phyloP scores from a whole-genome alignment of 2,329 filamentous ascomycete genomes.

The Ceratocystiopsis sp. region DNA sequence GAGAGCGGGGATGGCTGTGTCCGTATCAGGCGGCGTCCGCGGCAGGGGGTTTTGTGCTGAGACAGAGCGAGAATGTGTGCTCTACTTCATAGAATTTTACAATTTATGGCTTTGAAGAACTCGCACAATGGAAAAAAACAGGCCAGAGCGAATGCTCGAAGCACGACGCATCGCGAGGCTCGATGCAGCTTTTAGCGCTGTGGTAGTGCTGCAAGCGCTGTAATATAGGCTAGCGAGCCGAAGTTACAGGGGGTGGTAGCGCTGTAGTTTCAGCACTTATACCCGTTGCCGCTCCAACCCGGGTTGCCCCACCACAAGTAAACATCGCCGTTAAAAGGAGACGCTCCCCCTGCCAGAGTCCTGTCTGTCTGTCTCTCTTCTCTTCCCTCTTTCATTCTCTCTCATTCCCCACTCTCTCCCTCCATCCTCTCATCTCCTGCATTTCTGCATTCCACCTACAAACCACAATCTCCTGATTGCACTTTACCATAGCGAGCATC shows the following conservation, averaged over 20 bases:
- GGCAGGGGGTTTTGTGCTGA: too few species aligned
- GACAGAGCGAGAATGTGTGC: too few species aligned
- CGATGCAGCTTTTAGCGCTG: too few species aligned
- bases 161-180: background rate
- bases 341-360: slow-evolving; percentile 1
- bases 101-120: too few species aligned
- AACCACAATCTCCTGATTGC: slow-evolving; percentile 4
- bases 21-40: too few species aligned
- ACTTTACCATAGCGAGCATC: background rate
- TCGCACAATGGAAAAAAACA: too few species aligned
- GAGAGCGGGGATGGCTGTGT: too few species aligned
- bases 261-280: too few species aligned
- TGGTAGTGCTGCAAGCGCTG: too few species aligned
- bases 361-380: slow-evolving; percentile 1
- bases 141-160: too few species aligned
- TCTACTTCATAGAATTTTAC: too few species aligned
- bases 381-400: slow-evolving; percentile 10
- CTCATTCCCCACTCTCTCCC: slow-evolving; percentile 6
- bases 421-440: slow-evolving; percentile 3
- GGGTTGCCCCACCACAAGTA: slow-evolving; percentile 4
- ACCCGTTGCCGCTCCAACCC: slow-evolving; percentile 6
- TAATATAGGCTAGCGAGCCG: background rate
- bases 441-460: slow-evolving; percentile 2
- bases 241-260: background rate
- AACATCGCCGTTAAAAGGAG: slow-evolving; percentile 11